Conservation (phyloP, 768 basidiomycete species). For the Cantharellus cinnabarinus region DNA sequence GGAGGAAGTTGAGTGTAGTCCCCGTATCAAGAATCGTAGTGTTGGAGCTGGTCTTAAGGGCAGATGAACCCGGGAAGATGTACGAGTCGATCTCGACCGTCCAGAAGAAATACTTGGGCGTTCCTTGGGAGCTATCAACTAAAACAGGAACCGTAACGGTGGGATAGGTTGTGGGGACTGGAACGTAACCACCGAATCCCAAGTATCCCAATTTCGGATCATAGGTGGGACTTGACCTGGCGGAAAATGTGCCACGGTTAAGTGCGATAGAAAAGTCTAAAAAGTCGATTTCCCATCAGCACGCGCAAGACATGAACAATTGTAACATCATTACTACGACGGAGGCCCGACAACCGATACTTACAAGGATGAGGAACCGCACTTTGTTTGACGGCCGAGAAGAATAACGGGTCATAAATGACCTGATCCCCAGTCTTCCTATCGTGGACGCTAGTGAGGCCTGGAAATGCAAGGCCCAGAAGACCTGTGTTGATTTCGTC, state of each 20-base stretch:
- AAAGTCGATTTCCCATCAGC: neutral
- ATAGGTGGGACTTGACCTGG: neutral
- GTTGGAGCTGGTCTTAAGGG: neutral
- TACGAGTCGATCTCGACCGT: neutral
- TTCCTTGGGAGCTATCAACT: neutral
- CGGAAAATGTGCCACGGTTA: neutral
- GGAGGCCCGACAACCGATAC: neutral
- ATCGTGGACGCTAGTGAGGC: neutral
- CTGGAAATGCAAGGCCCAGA: neutral
- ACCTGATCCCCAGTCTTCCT: neutral
- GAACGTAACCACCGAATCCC: neutral
- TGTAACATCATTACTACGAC: neutral
- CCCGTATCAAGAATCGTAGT: neutral
- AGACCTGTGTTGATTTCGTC: neutral
- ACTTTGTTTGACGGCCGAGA: neutral
- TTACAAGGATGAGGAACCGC: neutral
- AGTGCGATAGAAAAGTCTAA: neutral
- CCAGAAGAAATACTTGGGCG: neutral
- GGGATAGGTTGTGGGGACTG: neutral
- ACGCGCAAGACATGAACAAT: no score
- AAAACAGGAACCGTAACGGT: neutral
- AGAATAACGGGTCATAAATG: neutral
- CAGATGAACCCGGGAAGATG: neutral
- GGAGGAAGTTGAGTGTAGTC: neutral
- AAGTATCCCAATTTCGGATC: neutral